phyloP scores from a whole-genome alignment of 352 stramenopile genomes.

The Aphanomyces astaci region DNA sequence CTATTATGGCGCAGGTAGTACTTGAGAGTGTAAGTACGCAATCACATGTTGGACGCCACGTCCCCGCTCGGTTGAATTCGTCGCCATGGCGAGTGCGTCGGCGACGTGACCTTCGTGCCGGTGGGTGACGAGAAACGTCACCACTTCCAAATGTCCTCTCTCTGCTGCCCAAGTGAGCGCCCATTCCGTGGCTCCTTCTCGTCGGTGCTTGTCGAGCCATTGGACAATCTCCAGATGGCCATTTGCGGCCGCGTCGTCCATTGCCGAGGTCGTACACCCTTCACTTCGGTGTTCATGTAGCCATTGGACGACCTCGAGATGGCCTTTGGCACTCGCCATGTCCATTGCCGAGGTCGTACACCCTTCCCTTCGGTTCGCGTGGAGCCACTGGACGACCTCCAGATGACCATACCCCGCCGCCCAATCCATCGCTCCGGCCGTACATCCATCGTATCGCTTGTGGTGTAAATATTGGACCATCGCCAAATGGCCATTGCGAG shows the following conservation, averaged over 20 bases:
- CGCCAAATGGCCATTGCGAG: conserved; percentile 12
- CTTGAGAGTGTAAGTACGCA: too few relatives aligned
- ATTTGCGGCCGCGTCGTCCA: conserved; percentile 5
- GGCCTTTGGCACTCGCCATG: not conserved
- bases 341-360: conserved; percentile 16
- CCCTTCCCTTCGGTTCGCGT: conserved; percentile 2
- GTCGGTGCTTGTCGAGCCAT: not conserved
- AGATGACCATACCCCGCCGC: conserved; percentile 2
- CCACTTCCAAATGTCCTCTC: not conserved
- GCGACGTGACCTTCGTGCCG: not conserved
- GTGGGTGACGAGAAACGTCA: not conserved
- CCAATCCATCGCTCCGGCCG: conserved; percentile 6
- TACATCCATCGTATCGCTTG: conserved; percentile 15
- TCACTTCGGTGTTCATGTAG: conserved; percentile 13
- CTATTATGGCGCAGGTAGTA: too few relatives aligned
- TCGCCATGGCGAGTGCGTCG: not conserved
- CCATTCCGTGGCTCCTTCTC: not conserved
- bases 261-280: conserved; percentile 9
- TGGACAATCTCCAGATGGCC: conserved; percentile 9
- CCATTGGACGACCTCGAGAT: conserved; percentile 8
- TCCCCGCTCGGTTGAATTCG: not conserved
- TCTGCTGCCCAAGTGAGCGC: not conserved
- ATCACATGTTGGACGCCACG: too few relatives aligned
- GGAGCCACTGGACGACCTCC: conserved; percentile 10
- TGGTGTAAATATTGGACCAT: conserved; percentile 7